phyloP scores from a whole-genome alignment of 2,329 filamentous ascomycete species.

The Furcasterigmium sp. region DNA sequence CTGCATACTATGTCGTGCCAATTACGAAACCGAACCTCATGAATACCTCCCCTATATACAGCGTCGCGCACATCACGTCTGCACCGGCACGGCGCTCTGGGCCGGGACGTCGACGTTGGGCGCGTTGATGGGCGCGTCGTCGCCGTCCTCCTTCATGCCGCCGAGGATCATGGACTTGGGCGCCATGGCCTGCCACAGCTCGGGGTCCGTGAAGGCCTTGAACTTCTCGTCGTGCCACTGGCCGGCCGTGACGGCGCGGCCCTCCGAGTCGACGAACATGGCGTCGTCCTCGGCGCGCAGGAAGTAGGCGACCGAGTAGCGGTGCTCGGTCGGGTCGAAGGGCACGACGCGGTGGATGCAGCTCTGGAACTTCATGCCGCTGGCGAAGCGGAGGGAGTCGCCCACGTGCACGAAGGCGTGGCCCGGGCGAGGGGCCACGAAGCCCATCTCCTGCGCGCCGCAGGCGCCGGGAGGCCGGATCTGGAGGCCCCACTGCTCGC shows the following conservation, averaged over 20 bases:
- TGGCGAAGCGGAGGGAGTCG: conserved; percentile 52
- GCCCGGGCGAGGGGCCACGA: conserved; percentile 45
- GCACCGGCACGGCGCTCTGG: too few species aligned
- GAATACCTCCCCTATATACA: too few species aligned
- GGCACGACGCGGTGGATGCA: conserved; percentile 55
- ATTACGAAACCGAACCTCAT: too few species aligned
- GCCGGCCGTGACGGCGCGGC: conserved; percentile 45
- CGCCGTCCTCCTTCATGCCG: conserved; percentile 30
- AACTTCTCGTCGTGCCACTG: conserved; percentile 53
- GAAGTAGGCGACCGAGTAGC: conserved; percentile 56
- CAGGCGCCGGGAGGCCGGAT: conserved; percentile 38
- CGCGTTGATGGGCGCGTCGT: not conserved
- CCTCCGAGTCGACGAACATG: conserved; percentile 50
- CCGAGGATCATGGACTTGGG: conserved; percentile 43
- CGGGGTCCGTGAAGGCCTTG: conserved; percentile 40
- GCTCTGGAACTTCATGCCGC: conserved; percentile 46
- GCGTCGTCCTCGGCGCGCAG: conserved; percentile 50
- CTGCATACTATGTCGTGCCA: too few species aligned
- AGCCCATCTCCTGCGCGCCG: conserved; percentile 42
- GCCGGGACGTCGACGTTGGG: not conserved
- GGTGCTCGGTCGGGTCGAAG: conserved; percentile 44
- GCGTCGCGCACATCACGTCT: too few species aligned
- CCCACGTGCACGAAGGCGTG: conserved; percentile 53
- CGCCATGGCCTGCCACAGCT: conserved; percentile 39
- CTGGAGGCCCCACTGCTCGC: conserved; percentile 52